Evolutionary conservation across 1,284 basidiomycete genomes (phyloP), one percentile per base, ranked within the genome.

Genomic region (Athelia psychrophila): DNA sequence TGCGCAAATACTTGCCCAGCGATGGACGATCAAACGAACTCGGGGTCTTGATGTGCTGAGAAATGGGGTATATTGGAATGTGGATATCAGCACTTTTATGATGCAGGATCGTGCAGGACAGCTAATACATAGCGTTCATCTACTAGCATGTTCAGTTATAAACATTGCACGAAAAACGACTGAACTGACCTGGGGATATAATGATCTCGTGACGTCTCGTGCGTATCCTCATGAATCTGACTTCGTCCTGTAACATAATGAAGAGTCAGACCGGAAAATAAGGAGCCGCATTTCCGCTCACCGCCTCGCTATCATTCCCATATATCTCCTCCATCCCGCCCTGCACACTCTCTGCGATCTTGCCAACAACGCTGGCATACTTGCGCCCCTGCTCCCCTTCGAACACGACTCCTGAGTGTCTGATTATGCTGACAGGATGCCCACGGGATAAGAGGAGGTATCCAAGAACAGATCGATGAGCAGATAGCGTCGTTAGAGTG

Each of bases 131-230:
- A 94, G 61, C 81, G 78, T 54, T 89, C 85, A 61, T 92, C 92
- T 94, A 66, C 4, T 20, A n/a, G 16, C 18, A 51, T 50, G 18
- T 3, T 22, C 15, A 60, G 23, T 54, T 38, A 27, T 30, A 30
- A 24, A 36, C 23, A n/a, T 36, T 42, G 22, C 44, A 38, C 33
- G 10, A 24, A 35, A 50, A 47, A 50, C 23, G 45, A 30, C 48
- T 13, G 36, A 32, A 74, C 84, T 44, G 54, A 93, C 94, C 91
- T 54, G 94, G 94, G 2, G 94, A 93, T 56, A 97, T 94, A 83
- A 97, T 92, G 53, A 97, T 77, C 65, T 97, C 95, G 67, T 97
- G 93, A 52, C 88, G 80, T 65, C 84, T 91, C 50, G 93, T 96
- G 48, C 95, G 81, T 69, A 97, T 93, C 49, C 94, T 77, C 80